Percentiles rank a stretch among this genome's conserved stretches.
Conservation (phyloP, 768 basidiomycete species). For the Phallus indusiatus region DNA sequence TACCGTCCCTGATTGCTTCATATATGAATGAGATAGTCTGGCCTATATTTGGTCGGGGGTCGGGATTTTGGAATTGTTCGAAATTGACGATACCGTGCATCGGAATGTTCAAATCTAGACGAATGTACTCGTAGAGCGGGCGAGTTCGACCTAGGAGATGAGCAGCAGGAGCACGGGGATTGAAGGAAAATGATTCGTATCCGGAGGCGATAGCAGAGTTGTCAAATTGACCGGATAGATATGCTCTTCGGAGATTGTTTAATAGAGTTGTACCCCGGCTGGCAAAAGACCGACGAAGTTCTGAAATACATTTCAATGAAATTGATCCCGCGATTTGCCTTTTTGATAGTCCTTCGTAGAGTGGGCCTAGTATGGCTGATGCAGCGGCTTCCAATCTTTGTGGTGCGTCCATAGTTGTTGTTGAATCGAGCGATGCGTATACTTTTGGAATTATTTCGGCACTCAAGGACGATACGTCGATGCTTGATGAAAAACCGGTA, state of each 20-base stretch:
- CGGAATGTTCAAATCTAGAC: conserved; percentile 55
- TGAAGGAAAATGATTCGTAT: neutral
- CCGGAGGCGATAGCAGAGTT: neutral
- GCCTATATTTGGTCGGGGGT: conserved; percentile 49
- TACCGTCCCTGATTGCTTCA: conserved; percentile 70
- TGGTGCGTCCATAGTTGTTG: conserved; percentile 63
- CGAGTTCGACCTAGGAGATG: conserved; percentile 57
- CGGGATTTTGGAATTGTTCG: conserved; percentile 31
- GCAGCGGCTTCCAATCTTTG: conserved; percentile 67
- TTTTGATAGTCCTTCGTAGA: conserved; percentile 28
- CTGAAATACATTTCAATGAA: conserved; percentile 26
- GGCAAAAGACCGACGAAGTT: conserved; percentile 48
- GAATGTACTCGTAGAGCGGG: conserved; percentile 68
- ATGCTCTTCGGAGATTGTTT: conserved; percentile 18
- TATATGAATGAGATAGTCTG: conserved; percentile 67
- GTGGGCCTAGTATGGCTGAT: conserved; percentile 44
- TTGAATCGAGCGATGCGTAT: conserved; percentile 46
- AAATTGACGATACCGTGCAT: conserved; percentile 79
- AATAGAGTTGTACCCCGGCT: conserved; percentile 36
- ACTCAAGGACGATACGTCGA: conserved; percentile 16
- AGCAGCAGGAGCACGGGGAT: conserved; percentile 49
- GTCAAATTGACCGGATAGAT: neutral
- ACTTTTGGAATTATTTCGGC: conserved; percentile 23
- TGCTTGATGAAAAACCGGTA: conserved; percentile 26
- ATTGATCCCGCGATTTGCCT: conserved; percentile 37